These are phyloP conservation scores for Annulohypoxylon truncatum DNA, from an alignment of 2,329 filamentous ascomycete species.

Conservation along the genomic window DNA sequence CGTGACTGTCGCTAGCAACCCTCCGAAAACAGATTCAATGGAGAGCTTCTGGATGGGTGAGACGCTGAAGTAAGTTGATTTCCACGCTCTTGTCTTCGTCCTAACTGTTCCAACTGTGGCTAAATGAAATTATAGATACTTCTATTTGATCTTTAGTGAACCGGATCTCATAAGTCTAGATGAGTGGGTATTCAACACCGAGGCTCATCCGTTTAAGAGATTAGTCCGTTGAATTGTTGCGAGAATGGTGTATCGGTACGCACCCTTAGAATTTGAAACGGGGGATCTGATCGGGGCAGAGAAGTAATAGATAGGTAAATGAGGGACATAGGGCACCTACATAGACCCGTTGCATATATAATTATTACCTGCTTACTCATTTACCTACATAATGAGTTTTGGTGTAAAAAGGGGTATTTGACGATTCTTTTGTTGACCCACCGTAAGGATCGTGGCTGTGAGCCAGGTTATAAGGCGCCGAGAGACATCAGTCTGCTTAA, in stretches of 20 bases:
- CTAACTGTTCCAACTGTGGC: not conserved
- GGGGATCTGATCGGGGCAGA: not conserved
- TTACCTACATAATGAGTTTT: no score
- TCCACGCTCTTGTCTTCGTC: not conserved
- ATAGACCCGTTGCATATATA: no score
- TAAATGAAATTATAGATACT: constrained; percentile 36
- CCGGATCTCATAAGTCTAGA: constrained; percentile 41
- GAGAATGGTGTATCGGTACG: not conserved
- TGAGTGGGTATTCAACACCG: constrained; percentile 44
- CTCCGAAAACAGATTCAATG: constrained; percentile 44
- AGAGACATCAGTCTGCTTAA: no score
- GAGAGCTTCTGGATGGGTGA: constrained; percentile 46
- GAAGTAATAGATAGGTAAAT: constrained; percentile 2
- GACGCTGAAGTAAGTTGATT: constrained; percentile 43
- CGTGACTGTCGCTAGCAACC: constrained; percentile 36
- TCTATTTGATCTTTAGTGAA: constrained; percentile 43
- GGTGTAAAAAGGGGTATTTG: no score
- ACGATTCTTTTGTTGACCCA: no score
- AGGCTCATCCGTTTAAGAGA: constrained; percentile 41
- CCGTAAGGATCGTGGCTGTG: no score
- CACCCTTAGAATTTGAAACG: not conserved
- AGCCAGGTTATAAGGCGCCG: no score
- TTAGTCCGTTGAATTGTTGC: constrained; percentile 14
- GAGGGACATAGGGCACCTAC: no score
- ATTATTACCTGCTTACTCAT: no score